Percentiles rank a stretch among this genome's conserved stretches.
Conservation (phyloP, 2,329 filamentous ascomycete genomes). For the Penicillium sp. region DNA sequence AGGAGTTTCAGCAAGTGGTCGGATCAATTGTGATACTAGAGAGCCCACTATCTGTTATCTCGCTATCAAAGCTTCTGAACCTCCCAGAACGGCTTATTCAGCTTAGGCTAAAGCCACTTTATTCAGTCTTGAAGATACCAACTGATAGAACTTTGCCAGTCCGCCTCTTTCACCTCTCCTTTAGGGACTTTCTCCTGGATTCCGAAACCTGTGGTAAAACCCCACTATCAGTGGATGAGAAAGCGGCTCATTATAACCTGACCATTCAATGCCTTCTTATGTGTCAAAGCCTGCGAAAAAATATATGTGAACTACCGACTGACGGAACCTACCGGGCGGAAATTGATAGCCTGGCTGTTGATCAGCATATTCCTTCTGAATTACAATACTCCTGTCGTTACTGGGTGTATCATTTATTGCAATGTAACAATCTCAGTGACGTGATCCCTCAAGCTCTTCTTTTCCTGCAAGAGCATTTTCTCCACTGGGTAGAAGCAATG, state of each 20-base stretch:
- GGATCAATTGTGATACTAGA: not conserved
- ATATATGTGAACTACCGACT: not conserved
- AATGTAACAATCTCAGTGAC: not conserved
- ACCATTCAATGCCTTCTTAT: too few species aligned
- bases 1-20: not conserved
- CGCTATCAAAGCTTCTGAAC: not conserved
- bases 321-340: not conserved
- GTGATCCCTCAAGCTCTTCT: slow-evolving; percentile 10
- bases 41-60: not conserved
- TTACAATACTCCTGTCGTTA: not conserved
- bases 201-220: not conserved
- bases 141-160: not conserved
- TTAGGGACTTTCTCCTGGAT: not conserved
- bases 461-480: slow-evolving; percentile 28
- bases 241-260: not conserved
- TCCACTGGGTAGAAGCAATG: slow-evolving; percentile 35
- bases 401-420: not conserved
- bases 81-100: too few species aligned
- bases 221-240: not conserved
- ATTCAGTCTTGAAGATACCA: not conserved
- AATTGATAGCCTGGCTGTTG: not conserved
- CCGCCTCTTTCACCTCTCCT: not conserved
- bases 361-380: not conserved
- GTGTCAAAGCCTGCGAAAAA: too few species aligned
- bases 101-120: not conserved